Conservation (phyloP, 1,284 basidiomycete genomes). For the Irpex lacteus region DNA sequence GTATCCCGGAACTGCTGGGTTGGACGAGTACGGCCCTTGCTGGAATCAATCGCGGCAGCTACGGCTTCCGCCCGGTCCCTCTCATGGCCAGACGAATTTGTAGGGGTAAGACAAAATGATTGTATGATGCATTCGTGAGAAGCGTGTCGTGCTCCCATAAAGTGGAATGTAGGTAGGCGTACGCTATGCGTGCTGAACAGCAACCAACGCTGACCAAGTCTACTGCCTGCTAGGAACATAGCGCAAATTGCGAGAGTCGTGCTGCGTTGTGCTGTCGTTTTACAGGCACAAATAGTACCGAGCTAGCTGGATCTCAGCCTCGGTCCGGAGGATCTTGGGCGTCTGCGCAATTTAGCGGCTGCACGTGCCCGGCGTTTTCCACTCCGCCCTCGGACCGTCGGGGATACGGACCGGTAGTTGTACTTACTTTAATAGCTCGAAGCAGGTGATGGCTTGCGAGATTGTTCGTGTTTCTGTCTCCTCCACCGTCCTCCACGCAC, state of each 20-base stretch:
- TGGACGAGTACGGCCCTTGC: neutral
- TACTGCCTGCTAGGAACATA: neutral
- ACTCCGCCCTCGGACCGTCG: neutral
- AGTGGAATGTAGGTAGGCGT: too few species aligned
- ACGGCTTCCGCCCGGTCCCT: neutral
- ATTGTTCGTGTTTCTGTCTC: neutral
- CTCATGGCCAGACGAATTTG: neutral
- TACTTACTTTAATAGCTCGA: neutral
- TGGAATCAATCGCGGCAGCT: neutral
- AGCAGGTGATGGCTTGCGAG: neutral
- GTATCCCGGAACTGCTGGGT: neutral
- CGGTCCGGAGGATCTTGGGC: neutral
- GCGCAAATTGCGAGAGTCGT: neutral
- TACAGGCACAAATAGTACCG: neutral
- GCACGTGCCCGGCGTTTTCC: neutral
- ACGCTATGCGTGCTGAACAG: too few species aligned
- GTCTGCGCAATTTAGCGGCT: neutral
- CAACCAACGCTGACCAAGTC: too few species aligned
- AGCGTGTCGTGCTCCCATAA: too few species aligned
- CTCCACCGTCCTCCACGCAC: neutral
- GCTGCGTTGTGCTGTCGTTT: neutral
- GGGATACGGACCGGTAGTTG: neutral
- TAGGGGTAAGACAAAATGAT: neutral
- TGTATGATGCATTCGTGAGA: neutral
- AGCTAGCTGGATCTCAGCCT: neutral